Base-by-base conservation (phyloP, 805 yeast species). In the Blastobotrys peoriensis region DNA sequence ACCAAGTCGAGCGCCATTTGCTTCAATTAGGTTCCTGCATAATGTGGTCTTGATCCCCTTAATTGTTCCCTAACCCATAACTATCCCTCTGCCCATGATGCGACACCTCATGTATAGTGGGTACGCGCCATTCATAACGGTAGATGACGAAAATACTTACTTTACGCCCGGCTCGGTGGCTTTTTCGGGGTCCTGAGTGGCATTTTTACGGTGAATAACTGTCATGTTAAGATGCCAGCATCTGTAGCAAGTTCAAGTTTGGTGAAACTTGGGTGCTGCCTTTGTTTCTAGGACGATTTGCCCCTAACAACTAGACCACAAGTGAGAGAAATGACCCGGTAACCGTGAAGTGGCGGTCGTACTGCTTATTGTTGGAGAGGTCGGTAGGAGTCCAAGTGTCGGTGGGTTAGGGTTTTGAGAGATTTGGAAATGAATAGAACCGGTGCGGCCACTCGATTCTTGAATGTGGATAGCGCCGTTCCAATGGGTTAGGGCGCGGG, bases 121-220 rank as follows among this genome's bases (percentile, higher is more conserved):
- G n/a, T n/a, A n/a, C n/a, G n/a, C n/a, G n/a, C n/a, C n/a, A n/a
- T n/a, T n/a, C n/a, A n/a, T n/a, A n/a, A n/a, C n/a, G n/a, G n/a
- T n/a, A n/a, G n/a, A n/a, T n/a, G n/a, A n/a, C n/a, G n/a, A 8
- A 25, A 34, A 33, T 16, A 57, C 65, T 43, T 51, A 60, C 66
- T 63, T 62, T 30, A 63, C 67, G 36, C 67, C 67, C 6, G 67
- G 65, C 49, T 64, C 67, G 5, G 62, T 55, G 8, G 64, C 58
- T 50, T 54, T 54, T 37, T 56, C 54, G 33, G 62, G 55, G 35
- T 57, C 55, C 19, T 59, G 51, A 4, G 63, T 51, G 17, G 68
- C 54, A 43, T 56, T 55, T 45, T 64, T 63, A 37, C 68, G 62
- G 45, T 63, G 68, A 42, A 63, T 63, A 20, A 64, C 67, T 15